A percentile compares a stretch with the other conserved stretches of the same genome.
Conservation (phyloP, 257 asterid species). For the Solanum infundibuliforme region DNA sequence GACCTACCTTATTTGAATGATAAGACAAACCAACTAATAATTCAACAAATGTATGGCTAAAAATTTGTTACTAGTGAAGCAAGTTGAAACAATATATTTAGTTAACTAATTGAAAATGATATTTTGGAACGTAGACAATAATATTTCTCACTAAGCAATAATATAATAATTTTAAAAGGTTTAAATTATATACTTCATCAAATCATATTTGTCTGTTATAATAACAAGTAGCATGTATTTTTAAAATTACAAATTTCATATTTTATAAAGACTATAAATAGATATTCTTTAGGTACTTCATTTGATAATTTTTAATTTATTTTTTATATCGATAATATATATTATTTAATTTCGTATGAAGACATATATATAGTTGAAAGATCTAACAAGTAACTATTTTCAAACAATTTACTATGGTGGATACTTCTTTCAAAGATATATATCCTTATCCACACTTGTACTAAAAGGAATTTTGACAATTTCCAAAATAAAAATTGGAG, state of each 20-base stretch:
- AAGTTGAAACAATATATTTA: not conserved
- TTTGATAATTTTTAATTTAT: too few species aligned
- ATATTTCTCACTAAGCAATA: not conserved
- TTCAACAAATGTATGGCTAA: not conserved
- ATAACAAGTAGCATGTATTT: too few species aligned
- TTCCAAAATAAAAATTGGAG: not conserved
- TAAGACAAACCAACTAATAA: not conserved
- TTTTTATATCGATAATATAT: too few species aligned
- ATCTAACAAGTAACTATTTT: not conserved
- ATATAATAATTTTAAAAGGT: not conserved
- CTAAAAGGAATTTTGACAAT: not conserved
- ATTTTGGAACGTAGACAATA: not conserved
- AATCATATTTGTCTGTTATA: too few species aligned
- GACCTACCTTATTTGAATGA: not conserved
- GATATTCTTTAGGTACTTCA: not conserved
- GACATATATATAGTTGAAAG: not conserved
- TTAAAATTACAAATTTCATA: too few species aligned
- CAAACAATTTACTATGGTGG: not conserved
- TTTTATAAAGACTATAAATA: not conserved
- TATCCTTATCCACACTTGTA: not conserved
- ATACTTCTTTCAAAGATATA: too few species aligned
- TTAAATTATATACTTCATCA: too few species aligned
- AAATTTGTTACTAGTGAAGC: not conserved
- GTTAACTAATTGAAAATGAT: not conserved
- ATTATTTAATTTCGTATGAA: too few species aligned